A percentile compares a stretch with the other conserved stretches of the same genome.
Evolutionary conservation across 1,284 basidiomycete genomes (phyloP).

Genomic region (Marasmius tenuissimus): DNA sequence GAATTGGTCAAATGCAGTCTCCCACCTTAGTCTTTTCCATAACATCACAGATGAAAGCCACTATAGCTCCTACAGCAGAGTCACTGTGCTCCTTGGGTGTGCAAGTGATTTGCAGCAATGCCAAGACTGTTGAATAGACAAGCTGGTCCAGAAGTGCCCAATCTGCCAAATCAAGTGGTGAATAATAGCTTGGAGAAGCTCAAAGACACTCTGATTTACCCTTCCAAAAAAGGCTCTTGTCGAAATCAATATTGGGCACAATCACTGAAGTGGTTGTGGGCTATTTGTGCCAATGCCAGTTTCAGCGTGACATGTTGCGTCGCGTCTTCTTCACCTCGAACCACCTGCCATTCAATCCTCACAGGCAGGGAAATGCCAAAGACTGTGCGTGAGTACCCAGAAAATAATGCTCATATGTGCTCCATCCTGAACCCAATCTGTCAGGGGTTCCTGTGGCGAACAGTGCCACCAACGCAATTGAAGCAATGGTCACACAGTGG

Average conservation of each 20-base stretch:
- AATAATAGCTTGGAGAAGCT: not conserved
- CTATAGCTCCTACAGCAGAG: slow-evolving; percentile 54
- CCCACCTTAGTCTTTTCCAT: slow-evolving; percentile 55
- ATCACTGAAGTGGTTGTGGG: too few relatives aligned
- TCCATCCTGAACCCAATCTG: too few relatives aligned
- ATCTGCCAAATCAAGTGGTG: slow-evolving; percentile 40
- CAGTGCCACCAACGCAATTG: too few relatives aligned
- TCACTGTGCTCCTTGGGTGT: slow-evolving; percentile 48
- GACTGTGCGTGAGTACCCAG: too few relatives aligned
- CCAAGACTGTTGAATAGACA: slow-evolving; percentile 72
- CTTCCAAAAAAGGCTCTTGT: slow-evolving; percentile 74
- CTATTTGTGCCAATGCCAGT: too few relatives aligned
- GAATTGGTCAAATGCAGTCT: slow-evolving; percentile 32
- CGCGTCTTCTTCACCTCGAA: too few relatives aligned
- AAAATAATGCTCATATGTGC: too few relatives aligned
- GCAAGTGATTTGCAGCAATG: slow-evolving; percentile 67
- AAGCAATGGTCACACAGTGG: too few relatives aligned
- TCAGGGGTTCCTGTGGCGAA: too few relatives aligned
- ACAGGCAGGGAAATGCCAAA: too few relatives aligned
- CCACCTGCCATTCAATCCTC: too few relatives aligned
- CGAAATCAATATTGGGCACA: slow-evolving; percentile 74
- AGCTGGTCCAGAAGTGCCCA: slow-evolving; percentile 84
- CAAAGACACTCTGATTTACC: slow-evolving; percentile 43
- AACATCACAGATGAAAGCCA: slow-evolving; percentile 58
- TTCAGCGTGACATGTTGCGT: too few relatives aligned